Evolutionary conservation across 352 stramenopile genomes (phyloP).

Genomic region (Phytopythium sindhum): DNA sequence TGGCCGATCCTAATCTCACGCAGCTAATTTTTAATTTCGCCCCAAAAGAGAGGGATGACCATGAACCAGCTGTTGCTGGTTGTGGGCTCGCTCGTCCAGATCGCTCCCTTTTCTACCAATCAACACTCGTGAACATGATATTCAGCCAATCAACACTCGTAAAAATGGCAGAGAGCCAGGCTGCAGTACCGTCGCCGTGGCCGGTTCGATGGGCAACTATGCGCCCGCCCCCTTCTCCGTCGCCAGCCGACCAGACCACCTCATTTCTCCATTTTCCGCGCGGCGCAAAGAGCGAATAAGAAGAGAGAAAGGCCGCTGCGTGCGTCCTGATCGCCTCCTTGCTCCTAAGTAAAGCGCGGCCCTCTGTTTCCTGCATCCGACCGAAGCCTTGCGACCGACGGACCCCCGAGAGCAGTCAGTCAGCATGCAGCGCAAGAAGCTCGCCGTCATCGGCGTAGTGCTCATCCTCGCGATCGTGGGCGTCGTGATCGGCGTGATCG

Average conservation of each 20-base stretch:
- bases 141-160: background rate
- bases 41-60: background rate
- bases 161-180: background rate
- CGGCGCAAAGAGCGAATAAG: background rate
- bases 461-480: constrained; percentile 41
- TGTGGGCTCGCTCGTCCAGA: background rate
- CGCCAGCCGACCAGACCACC: background rate
- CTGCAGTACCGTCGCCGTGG: background rate
- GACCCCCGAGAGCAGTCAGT: background rate
- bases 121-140: background rate
- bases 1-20: background rate
- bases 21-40: background rate
- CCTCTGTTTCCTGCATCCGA: no score
- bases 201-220: background rate
- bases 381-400: no score
- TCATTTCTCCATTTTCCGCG: constrained; percentile 4
- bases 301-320: no score
- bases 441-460: constrained; percentile 33
- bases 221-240: background rate
- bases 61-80: background rate
- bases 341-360: no score
- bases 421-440: constrained; percentile 32
- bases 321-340: no score
- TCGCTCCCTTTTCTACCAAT: background rate
- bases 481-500: constrained; percentile 34